Base-by-base conservation (phyloP, 2,329 filamentous ascomycete genomes). In the Cadophora sp. region DNA sequence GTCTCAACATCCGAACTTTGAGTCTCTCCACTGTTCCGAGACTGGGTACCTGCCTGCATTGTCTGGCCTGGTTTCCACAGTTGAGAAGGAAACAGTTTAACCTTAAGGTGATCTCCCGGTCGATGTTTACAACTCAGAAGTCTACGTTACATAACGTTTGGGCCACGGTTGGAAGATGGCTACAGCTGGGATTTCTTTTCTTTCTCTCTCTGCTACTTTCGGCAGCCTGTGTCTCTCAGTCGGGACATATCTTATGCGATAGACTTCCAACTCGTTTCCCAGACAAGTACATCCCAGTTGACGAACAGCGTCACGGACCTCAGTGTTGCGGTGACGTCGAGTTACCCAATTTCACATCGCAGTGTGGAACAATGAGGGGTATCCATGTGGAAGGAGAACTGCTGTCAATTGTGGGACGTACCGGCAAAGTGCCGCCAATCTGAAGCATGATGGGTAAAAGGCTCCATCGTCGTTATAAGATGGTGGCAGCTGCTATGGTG, bases 71-170 rank as follows among this genome's bases (percentile, higher is more conserved):
- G n/a, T 43, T 11, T n/a, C 40, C 19, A 62, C 26, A 22, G 4
- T n/a, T 24, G 14, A 12, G 6, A 26, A 60, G 37, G 40, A 66
- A 59, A 37, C 27, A 66, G 56, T 53, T 66, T 55, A 61, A 55
- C 29, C 46, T 61, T 51, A 59, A 59, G 5, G 27, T 50, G 58
- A 61, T 66, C 29, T 64, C 43, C 37, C 63, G 24, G 27, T 48
- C 14, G 31, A 43, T 55, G 48, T 43, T 48, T 50, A 26, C 43
- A 53, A 61, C 46, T 31, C 31, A 46, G 59, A 48, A 48, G 26
- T 62, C 59, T 50, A 50, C 16, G 16, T 6, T 31, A 24, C 16
- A 50, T 8, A 8, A 14, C 37, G 58, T 27, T 46, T 60, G 34
- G 37, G 24, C 24, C 24, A 29, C n/a, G 22, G 12, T 11, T 46